Conservation (phyloP, 2,329 filamentous ascomycete species). For the Fusarium hainanense region DNA sequence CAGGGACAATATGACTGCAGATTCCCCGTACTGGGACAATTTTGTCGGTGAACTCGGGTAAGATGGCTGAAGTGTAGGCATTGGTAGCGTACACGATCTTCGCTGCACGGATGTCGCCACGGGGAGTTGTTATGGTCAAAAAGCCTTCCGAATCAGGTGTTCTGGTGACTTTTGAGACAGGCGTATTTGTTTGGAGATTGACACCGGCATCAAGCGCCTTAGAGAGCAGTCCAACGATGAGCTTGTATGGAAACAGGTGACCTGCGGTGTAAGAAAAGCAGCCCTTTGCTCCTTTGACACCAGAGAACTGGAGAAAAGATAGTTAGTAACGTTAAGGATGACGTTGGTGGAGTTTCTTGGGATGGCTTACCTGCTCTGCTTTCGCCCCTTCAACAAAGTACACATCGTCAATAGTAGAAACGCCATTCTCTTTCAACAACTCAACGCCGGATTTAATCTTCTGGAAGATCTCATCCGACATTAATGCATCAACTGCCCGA, state of each 20-base stretch:
- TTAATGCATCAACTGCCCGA: neutral
- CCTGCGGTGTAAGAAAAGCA: constrained; percentile 1
- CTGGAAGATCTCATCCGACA: neutral
- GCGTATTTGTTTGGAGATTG: neutral
- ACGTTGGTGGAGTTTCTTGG: too few relatives aligned
- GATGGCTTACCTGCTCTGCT: neutral
- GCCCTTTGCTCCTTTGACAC: neutral
- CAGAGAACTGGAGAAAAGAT: neutral
- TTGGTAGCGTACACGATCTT: neutral
- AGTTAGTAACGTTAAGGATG: neutral
- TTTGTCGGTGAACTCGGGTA: neutral
- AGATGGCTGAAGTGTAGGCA: neutral
- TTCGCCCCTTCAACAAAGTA: neutral
- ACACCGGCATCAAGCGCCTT: constrained; percentile 5
- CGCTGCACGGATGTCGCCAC: neutral
- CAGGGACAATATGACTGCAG: constrained; percentile 1
- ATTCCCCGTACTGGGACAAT: constrained; percentile 6
- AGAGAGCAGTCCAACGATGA: neutral
- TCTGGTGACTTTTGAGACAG: neutral
- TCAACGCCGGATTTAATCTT: neutral
- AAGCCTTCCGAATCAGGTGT: neutral
- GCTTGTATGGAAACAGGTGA: constrained; percentile 4
- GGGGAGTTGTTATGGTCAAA: neutral
- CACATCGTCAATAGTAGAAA: constrained; percentile 6
- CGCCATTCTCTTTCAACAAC: neutral